These are phyloP conservation scores for Agaricus sinodeliciosus DNA, from an alignment of 768 basidiomycete genomes.

Conservation along the genomic window DNA sequence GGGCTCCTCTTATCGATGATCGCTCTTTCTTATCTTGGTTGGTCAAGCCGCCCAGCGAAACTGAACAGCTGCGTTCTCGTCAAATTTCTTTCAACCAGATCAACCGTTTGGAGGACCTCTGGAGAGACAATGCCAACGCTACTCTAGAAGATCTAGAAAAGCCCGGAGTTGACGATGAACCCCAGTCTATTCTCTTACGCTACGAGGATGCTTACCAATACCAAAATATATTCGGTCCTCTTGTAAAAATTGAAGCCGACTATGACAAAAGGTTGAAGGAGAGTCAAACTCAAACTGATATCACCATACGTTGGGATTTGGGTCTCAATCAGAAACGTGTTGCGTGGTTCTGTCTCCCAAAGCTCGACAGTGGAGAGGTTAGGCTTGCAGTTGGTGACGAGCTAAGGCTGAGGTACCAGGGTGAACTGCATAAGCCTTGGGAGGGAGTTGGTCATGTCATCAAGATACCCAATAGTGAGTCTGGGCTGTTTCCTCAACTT, in stretches of 20 bases:
- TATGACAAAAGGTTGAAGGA: slow-evolving; percentile 98
- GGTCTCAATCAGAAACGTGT: slow-evolving; percentile 98
- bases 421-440: slow-evolving; percentile 89
- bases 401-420: slow-evolving; percentile 80
- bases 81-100: slow-evolving; percentile 98
- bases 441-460: slow-evolving; percentile 97
- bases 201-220: slow-evolving; percentile 99
- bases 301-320: slow-evolving; percentile 94
- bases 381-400: slow-evolving; percentile 96
- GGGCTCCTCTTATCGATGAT: slow-evolving; percentile 98
- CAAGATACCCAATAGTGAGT: slow-evolving; percentile 97
- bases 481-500: background rate
- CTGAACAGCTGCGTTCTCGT: slow-evolving; percentile 91
- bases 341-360: slow-evolving; percentile 96
- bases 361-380: slow-evolving; percentile 97
- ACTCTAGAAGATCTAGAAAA: slow-evolving; percentile 96
- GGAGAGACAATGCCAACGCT: slow-evolving; percentile 93
- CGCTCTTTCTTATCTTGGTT: slow-evolving; percentile 99
- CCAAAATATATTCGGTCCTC: slow-evolving; percentile 98
- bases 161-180: slow-evolving; percentile 96
- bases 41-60: slow-evolving; percentile 94
- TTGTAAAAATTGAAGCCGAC: slow-evolving; percentile 99
- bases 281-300: slow-evolving; percentile 96
- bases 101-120: slow-evolving; percentile 94
- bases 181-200: slow-evolving; percentile 80